Evolutionary conservation across 208 protist genomes (phyloP).

Genomic region (Leishmania braziliensis): DNA sequence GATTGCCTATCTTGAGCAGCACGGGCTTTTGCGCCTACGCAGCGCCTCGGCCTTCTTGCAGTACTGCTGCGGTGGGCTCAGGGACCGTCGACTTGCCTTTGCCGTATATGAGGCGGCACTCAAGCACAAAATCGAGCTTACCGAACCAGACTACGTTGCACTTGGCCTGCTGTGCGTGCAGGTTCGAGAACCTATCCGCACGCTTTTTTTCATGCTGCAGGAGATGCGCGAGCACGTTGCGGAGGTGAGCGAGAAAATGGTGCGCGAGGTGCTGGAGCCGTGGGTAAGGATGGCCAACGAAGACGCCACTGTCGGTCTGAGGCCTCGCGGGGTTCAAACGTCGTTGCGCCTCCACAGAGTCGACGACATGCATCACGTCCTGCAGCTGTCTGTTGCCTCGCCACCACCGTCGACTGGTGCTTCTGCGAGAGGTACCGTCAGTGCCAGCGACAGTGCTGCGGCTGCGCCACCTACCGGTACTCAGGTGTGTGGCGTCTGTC

Average conservation of each 20-base stretch:
- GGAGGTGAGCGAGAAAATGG: conserved; percentile 37
- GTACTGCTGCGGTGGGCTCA: conserved; percentile 39
- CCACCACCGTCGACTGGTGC: not conserved
- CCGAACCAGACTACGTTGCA: conserved; percentile 45
- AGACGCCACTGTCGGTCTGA: not conserved
- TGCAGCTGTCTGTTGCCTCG: conserved; percentile 3
- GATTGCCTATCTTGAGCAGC: conserved; percentile 59
- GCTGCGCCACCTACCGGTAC: not conserved
- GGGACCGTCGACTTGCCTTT: conserved; percentile 35
- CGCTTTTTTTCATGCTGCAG: conserved; percentile 56
- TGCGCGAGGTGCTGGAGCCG: conserved; percentile 46
- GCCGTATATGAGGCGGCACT: conserved; percentile 49
- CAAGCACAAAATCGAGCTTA: conserved; percentile 49
- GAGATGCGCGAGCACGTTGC: conserved; percentile 56
- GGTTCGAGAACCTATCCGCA: conserved; percentile 41
- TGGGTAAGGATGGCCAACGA: conserved; percentile 34
- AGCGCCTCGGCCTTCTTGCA: conserved; percentile 59
- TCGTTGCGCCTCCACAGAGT: conserved; percentile 8
- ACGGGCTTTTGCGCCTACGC: conserved; percentile 47
- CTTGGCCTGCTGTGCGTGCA: conserved; percentile 54
- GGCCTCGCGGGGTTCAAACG: not conserved
- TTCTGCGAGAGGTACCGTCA: not conserved
- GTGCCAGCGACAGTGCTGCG: not conserved
- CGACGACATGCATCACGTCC: conserved; percentile 18
- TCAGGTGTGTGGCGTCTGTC: conserved; percentile 21